Base-by-base conservation (phyloP, 192 early-diverging fungal species). In the Coemansia umbellata region DNA sequence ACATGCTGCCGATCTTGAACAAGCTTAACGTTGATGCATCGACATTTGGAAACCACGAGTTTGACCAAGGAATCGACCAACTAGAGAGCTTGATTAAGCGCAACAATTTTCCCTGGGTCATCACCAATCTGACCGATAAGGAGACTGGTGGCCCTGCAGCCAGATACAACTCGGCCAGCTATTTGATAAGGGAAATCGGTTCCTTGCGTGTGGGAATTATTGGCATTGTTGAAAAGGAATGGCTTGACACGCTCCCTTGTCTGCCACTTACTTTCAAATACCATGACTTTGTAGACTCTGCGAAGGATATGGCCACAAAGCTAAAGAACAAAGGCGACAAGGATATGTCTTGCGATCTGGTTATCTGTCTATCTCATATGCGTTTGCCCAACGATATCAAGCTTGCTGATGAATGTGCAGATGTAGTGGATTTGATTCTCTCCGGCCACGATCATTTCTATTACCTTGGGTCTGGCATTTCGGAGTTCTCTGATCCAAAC, bases 391-490 rank as follows among this genome's bases (percentile, higher is more conserved):
- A 86, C 59, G 85, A 89, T 58, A 63, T 83, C 21, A 75, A 66
- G 44, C 55, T 89, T 17, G 78, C 78, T 6, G 66, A 60, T 32
- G 47, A 54, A 14, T 81, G 81, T 31, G 40, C 56, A 5, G 80
- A 69, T 8, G 76, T 80, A 11, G 71, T 89, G 15, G 87, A 89
- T 65, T 47, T 89, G 30, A 59, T 87, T n/a, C 74, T 89, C 14
- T 83, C 84, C 30, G 87, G 85, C 5, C 85, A 86, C 65, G 85
- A 86, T 56, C 85, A 86, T 48, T 83, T 84, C 48, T 86, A 85
- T 58, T 84, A 81, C 35, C 36, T 85, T 5, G 82, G 82, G 0
- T 80, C 80, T 1, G 73, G 73, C 8, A 42, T 75, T 14, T 53
- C 63, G n/a, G 60, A 59, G 35, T 64, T 54, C 28, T 22, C 22